These are phyloP conservation scores for Actinomortierella wolfii DNA, from an alignment of 371 early-diverging fungal genomes.

Conservation along the genomic window DNA sequence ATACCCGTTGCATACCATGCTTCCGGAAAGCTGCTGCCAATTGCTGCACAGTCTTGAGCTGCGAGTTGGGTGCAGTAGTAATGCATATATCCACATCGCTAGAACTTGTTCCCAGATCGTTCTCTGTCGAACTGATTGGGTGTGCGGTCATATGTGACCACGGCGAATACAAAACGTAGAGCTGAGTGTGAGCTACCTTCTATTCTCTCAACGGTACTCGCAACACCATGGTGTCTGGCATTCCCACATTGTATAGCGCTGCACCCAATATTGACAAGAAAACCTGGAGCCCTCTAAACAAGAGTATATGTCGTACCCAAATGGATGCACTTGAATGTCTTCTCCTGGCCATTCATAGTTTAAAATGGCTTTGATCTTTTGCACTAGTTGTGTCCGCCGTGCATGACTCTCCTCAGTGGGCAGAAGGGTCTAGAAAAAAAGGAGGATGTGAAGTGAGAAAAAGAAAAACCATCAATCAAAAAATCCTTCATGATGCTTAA, in stretches of 20 bases:
- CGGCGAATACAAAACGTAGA: not conserved
- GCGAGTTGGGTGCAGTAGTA: constrained; percentile 53
- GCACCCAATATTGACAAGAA: too few relatives aligned
- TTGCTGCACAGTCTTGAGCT: constrained; percentile 52
- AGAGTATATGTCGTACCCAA: constrained; percentile 37
- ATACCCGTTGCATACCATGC: constrained; percentile 63
- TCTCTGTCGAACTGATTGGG: constrained; percentile 57
- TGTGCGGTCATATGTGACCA: not conserved
- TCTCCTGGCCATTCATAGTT: constrained; percentile 40
- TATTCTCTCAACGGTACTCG: too few relatives aligned
- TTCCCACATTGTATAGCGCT: too few relatives aligned
- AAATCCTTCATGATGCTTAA: too few relatives aligned
- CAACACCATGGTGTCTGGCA: too few relatives aligned
- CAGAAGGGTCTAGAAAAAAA: constrained; percentile 18
- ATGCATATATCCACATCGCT: constrained; percentile 72
- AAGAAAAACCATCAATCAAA: too few relatives aligned
- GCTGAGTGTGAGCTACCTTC: too few relatives aligned
- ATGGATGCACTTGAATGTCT: constrained; percentile 40
- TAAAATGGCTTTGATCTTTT: constrained; percentile 36
- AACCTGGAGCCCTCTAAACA: too few relatives aligned
- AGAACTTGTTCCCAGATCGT: constrained; percentile 55
- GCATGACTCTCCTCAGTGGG: constrained; percentile 42
- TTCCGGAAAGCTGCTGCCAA: constrained; percentile 48
- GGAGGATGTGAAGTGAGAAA: not conserved
- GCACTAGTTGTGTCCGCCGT: constrained; percentile 28